These are phyloP conservation scores for Schizonepeta tenuifolia DNA, from an alignment of 257 asterid genomes.

Conservation along the genomic window DNA sequence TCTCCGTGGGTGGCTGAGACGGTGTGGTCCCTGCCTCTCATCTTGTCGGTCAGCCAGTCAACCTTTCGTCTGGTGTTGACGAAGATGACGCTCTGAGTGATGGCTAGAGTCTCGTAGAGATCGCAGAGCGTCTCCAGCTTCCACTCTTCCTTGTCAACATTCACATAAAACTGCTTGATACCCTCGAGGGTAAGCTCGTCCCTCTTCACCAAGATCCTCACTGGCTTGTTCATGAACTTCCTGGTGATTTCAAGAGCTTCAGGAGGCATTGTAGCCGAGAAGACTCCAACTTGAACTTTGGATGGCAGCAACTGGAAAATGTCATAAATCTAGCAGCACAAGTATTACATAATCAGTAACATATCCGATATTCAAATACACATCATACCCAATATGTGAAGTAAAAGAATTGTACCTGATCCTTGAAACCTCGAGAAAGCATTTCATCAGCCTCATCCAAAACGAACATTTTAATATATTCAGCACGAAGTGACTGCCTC, in stretches of 20 bases:
- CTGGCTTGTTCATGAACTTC: constrained; percentile 80
- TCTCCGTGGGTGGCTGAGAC: constrained; percentile 88
- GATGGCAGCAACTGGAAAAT: constrained; percentile 79
- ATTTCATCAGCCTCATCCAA: constrained; percentile 92
- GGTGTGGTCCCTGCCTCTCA: constrained; percentile 74
- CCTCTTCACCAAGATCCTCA: constrained; percentile 72
- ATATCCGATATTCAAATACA: not conserved
- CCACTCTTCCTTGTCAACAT: constrained; percentile 82
- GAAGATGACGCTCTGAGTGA: constrained; percentile 76
- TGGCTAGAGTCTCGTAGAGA: constrained; percentile 74
- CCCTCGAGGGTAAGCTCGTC: constrained; percentile 87
- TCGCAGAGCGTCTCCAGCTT: constrained; percentile 78
- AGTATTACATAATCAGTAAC: not conserved
- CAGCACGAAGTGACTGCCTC: constrained; percentile 72
- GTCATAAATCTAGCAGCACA: constrained; percentile 59
- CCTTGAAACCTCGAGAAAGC: constrained; percentile 88
- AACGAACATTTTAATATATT: constrained; percentile 72
- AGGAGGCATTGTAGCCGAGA: constrained; percentile 84
- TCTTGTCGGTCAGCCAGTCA: constrained; percentile 83
- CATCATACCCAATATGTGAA: too few species aligned
- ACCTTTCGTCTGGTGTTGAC: constrained; percentile 84
- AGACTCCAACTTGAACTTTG: constrained; percentile 76
- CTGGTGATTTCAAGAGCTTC: constrained; percentile 86
- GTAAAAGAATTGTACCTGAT: constrained; percentile 54
- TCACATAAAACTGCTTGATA: constrained; percentile 74